Evolutionary conservation across 176 grass and related monocot species (phyloP), one percentile per base, ranked within the genome.

Genomic region (Ensete glaucum): DNA sequence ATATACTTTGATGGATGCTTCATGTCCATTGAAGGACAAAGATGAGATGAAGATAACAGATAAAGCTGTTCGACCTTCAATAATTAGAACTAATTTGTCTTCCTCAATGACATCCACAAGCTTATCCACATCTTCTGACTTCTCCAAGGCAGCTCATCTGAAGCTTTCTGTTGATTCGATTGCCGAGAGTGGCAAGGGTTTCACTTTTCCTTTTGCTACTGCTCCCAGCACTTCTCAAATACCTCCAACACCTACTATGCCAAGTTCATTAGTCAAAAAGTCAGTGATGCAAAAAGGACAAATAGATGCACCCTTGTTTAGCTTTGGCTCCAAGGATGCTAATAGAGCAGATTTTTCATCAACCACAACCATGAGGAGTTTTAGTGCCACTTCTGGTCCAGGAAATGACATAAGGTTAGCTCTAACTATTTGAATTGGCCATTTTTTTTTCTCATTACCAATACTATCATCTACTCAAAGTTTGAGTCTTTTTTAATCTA

Each of bases 191-290:
- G 81, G 71, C 53, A 71, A 15, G 10, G 55, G 66, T 82, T 86
- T 86, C 78, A 64, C 67, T 73, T 86, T 88, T 79, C 75, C 81
- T 77, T 79, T 71, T 52, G 77, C 19, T n/a, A 65, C 75, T 81
- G 3, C 74, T 78, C 72, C 53, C 29, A 15, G 1, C 19, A 34
- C 43, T 77, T 74, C 63, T 57, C 55, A 50, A 50, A 54, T 81
- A 77, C n/a, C 78, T 71, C 20, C 56, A 62, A 34, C 81, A 23
- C 72, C 72, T 69, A 48, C 81, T 50, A 73, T 80, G 78, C 2
- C 56, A 64, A 43, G 53, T 19, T 57, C 49, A 53, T 53, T 56
- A 52, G 19, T 48, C 14, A 21, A 72, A 7, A 80, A 43, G 76
- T 77, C 74, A 82, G 64, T 16, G 24, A 54, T 70, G 76, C 74